Percentiles rank a stretch among this genome's conserved stretches.
phyloP scores from a whole-genome alignment of 768 basidiomycete genomes.

The Leccinum uliginosum region DNA sequence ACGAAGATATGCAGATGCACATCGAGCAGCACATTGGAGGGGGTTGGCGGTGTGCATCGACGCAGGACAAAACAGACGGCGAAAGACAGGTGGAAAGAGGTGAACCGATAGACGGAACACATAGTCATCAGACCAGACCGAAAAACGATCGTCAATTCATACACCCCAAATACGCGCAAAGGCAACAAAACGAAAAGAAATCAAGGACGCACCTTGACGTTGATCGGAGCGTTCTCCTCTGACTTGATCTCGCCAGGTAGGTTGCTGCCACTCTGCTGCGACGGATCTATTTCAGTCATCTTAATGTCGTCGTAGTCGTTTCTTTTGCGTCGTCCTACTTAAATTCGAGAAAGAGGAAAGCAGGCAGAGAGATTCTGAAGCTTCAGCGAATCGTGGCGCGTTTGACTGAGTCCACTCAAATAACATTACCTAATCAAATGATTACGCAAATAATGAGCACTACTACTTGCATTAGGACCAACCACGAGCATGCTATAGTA shows the following conservation, averaged over 20 bases:
- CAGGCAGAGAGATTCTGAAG: background rate
- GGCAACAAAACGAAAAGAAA: background rate
- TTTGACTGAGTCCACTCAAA: background rate
- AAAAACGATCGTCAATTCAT: background rate
- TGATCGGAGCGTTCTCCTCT: slow-evolving; percentile 63
- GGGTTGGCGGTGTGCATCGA: background rate
- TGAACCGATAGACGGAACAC: background rate
- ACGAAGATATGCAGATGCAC: background rate
- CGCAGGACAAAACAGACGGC: background rate
- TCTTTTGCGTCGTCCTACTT: background rate
- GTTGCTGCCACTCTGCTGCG: slow-evolving; percentile 13
- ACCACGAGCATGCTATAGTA: too few species aligned
- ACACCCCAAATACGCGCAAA: background rate
- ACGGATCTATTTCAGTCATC: slow-evolving; percentile 12
- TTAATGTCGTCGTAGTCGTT: background rate
- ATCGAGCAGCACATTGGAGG: background rate
- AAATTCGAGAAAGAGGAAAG: background rate
- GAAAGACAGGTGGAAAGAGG: background rate
- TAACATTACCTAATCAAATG: background rate
- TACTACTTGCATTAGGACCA: too few species aligned
- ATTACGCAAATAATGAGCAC: background rate
- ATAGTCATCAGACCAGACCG: background rate
- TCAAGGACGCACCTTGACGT: slow-evolving; percentile 57
- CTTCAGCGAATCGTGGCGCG: background rate
- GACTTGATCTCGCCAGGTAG: slow-evolving; percentile 45